Evolutionary conservation across 148 eudicot genomes (phyloP).

Genomic region (Tetragonia tetragonoides): DNA sequence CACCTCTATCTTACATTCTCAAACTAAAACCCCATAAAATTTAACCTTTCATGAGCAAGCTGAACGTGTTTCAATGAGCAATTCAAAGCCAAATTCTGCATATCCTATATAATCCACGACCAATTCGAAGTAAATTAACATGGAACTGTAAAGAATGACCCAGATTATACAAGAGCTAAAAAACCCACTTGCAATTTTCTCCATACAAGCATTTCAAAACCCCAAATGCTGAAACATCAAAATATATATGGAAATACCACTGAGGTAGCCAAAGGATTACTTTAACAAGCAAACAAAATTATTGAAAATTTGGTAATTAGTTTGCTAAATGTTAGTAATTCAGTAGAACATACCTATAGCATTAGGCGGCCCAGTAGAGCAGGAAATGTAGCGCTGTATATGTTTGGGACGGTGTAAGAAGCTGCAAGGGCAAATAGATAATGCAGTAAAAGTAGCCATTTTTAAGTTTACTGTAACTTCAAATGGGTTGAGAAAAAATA

Average conservation of each 20-base stretch:
- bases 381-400: constrained; percentile 39
- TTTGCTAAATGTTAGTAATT: no score
- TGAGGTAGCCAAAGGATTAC: background rate
- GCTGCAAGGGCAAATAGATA: constrained; percentile 51
- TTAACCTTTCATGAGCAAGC: background rate
- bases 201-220: background rate
- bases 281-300: background rate
- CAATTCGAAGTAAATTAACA: background rate
- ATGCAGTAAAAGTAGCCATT: constrained; percentile 64
- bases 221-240: background rate
- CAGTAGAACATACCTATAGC: constrained; percentile 30
- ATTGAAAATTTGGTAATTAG: background rate
- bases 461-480: background rate
- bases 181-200: background rate
- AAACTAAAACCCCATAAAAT: background rate
- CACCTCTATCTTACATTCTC: background rate
- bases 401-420: constrained; percentile 43
- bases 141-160: background rate
- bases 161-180: background rate
- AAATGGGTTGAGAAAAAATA: background rate
- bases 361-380: constrained; percentile 41
- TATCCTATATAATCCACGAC: background rate
- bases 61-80: background rate
- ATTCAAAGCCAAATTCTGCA: background rate
- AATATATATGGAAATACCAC: background rate